Evolutionary conservation across 2,329 filamentous ascomycete species (phyloP).

Genomic region (Sordariomycetes sp.): DNA sequence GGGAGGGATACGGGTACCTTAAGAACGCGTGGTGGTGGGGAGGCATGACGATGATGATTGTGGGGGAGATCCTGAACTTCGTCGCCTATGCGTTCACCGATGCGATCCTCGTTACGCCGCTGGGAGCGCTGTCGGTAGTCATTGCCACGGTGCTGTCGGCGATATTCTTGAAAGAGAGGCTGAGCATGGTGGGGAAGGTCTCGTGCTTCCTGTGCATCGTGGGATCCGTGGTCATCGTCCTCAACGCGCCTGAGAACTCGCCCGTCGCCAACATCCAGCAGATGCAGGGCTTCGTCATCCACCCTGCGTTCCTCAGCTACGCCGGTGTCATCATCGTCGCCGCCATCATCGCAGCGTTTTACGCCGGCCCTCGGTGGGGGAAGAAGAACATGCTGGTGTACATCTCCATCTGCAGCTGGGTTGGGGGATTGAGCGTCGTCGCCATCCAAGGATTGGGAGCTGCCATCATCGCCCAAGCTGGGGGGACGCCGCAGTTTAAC

Average conservation of each 20-base stretch:
- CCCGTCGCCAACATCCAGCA: slow-evolving; percentile 82
- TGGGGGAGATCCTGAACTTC: slow-evolving; percentile 95
- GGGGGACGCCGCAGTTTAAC: slow-evolving; percentile 81
- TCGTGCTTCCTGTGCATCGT: slow-evolving; percentile 93
- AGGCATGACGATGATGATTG: slow-evolving; percentile 93
- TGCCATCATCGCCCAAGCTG: slow-evolving; percentile 78
- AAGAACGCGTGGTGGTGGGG: slow-evolving; percentile 93
- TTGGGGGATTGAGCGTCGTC: slow-evolving; percentile 89
- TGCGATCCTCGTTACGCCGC: slow-evolving; percentile 85
- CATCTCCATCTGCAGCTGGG: slow-evolving; percentile 88
- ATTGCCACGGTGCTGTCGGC: slow-evolving; percentile 84
- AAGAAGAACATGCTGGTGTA: slow-evolving; percentile 98
- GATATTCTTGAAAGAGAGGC: slow-evolving; percentile 88
- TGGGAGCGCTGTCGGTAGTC: slow-evolving; percentile 86
- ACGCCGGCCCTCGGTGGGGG: slow-evolving; percentile 76
- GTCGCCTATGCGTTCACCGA: slow-evolving; percentile 95
- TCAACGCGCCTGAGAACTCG: slow-evolving; percentile 82
- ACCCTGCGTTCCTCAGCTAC: slow-evolving; percentile 79
- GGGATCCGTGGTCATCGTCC: slow-evolving; percentile 83
- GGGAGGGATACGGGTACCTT: slow-evolving; percentile 93
- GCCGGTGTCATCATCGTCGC: slow-evolving; percentile 73
- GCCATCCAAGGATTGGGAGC: slow-evolving; percentile 87
- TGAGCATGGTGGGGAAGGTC: slow-evolving; percentile 93
- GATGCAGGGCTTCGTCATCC: slow-evolving; percentile 79
- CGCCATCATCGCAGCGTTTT: slow-evolving; percentile 62